Evolutionary conservation across 345 rosid genomes (phyloP).

Genomic region (Moringa oleifera): DNA sequence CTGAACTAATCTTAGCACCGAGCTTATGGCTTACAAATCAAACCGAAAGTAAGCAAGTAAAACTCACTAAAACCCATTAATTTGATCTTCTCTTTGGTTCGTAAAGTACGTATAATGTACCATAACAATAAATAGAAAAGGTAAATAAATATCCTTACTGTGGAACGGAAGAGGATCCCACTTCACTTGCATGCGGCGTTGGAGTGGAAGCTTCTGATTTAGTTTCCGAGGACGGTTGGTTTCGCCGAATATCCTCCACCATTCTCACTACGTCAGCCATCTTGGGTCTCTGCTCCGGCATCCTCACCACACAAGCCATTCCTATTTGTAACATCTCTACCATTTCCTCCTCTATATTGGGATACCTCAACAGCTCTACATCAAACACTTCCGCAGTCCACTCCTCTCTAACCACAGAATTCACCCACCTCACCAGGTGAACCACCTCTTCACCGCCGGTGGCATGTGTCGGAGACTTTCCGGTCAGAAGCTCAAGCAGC

Average conservation of each 20-base stretch:
- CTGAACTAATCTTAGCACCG: conserved; percentile 19
- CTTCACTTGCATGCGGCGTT: conserved; percentile 30
- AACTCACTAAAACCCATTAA: too few species aligned
- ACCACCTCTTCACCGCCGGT: conserved; percentile 57
- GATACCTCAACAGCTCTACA: conserved; percentile 68
- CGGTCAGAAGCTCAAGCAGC: conserved; percentile 82
- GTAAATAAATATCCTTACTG: too few species aligned
- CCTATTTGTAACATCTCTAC: conserved; percentile 94
- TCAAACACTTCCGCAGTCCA: conserved; percentile 99
- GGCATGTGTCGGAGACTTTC: conserved; percentile 59
- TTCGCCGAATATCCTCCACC: conserved; percentile 64
- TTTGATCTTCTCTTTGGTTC: too few species aligned
- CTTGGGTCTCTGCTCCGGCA: conserved; percentile 76
- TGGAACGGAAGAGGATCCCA: conserved; percentile 33
- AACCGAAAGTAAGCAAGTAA: too few species aligned
- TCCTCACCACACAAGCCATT: conserved; percentile 67
- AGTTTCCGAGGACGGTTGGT: conserved; percentile 32
- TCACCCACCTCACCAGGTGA: conserved; percentile 92
- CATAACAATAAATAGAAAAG: too few species aligned
- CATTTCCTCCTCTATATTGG: conserved; percentile 96
- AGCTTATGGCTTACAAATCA: too few species aligned
- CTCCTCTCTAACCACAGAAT: conserved; percentile 93
- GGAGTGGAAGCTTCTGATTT: conserved; percentile 41
- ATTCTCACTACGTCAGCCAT: conserved; percentile 58
- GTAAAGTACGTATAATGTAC: too few species aligned